phyloP scores from a whole-genome alignment of 129 eudicot genomes.

The Saussurea involucrata region DNA sequence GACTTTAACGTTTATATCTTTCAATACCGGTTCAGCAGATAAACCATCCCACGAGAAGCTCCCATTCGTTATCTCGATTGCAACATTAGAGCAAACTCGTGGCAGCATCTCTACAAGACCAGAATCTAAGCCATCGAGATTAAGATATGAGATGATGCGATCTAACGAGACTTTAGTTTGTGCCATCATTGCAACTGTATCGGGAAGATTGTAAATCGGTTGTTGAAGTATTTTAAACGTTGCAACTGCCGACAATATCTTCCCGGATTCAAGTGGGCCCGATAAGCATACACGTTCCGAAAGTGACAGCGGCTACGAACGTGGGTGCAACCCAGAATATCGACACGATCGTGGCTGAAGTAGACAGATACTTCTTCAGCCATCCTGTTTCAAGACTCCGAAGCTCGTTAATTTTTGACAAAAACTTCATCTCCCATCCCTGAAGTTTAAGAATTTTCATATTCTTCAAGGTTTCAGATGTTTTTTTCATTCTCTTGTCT shows the following conservation, averaged over 20 bases:
- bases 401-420: constrained; percentile 52
- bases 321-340: constrained; percentile 80
- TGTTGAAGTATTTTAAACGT: constrained; percentile 82
- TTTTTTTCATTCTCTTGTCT: constrained; percentile 77
- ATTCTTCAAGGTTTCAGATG: constrained; percentile 70
- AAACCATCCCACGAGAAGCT: constrained; percentile 67
- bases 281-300: constrained; percentile 62
- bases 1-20: constrained; percentile 53
- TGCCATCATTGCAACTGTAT: constrained; percentile 62
- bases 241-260: constrained; percentile 79
- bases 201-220: constrained; percentile 82
- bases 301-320: constrained; percentile 67
- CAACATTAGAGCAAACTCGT: constrained; percentile 33
- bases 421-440: constrained; percentile 91
- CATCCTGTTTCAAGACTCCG: constrained; percentile 58
- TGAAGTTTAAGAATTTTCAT: constrained; percentile 92
- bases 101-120: constrained; percentile 58
- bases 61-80: constrained; percentile 60
- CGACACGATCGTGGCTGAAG: constrained; percentile 44
- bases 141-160: constrained; percentile 66
- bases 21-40: constrained; percentile 41
- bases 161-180: constrained; percentile 97
- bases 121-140: constrained; percentile 55
- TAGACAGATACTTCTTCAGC: constrained; percentile 54
- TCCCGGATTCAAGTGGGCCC: constrained; percentile 84